Evolutionary conservation across 2,329 filamentous ascomycete genomes (phyloP).

Genomic region (Ophiosphaerella korrae): DNA sequence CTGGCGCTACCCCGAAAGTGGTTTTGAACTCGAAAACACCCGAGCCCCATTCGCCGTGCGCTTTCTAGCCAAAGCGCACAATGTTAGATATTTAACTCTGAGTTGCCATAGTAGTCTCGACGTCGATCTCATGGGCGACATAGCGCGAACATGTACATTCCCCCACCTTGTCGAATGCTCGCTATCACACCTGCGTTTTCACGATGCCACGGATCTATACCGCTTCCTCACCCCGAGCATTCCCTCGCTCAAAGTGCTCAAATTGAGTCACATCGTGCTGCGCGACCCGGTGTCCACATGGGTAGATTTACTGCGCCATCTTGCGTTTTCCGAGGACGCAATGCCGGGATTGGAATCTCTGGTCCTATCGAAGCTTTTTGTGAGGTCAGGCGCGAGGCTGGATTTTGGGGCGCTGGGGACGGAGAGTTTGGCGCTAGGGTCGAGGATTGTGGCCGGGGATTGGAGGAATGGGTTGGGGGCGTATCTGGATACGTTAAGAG

Average conservation of each 20-base stretch:
- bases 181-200: slow-evolving; percentile 23
- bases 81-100: slow-evolving; percentile 20
- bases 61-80: slow-evolving; percentile 30
- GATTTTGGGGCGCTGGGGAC: background rate
- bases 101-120: slow-evolving; percentile 34
- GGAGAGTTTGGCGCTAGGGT: slow-evolving; percentile 5
- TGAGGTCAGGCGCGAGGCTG: slow-evolving; percentile 3
- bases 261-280: slow-evolving; percentile 17
- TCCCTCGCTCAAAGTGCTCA: slow-evolving; percentile 13
- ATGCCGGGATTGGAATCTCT: slow-evolving; percentile 12
- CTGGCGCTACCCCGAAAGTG: slow-evolving; percentile 29
- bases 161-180: slow-evolving; percentile 17
- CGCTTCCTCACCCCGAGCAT: slow-evolving; percentile 17
- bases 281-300: slow-evolving; percentile 15
- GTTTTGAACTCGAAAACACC: slow-evolving; percentile 24
- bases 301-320: slow-evolving; percentile 15
- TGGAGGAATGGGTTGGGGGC: slow-evolving; percentile 10
- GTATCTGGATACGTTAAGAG: slow-evolving; percentile 3
- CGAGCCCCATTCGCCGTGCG: slow-evolving; percentile 33
- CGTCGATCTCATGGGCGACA: slow-evolving; percentile 24
- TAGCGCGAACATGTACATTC: slow-evolving; percentile 28
- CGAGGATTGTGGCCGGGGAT: slow-evolving; percentile 4
- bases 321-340: slow-evolving; percentile 7
- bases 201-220: slow-evolving; percentile 13
- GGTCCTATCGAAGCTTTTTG: slow-evolving; percentile 18